Evolutionary conservation across 345 rosid genomes (phyloP).

Genomic region (Dimocarpus longan): DNA sequence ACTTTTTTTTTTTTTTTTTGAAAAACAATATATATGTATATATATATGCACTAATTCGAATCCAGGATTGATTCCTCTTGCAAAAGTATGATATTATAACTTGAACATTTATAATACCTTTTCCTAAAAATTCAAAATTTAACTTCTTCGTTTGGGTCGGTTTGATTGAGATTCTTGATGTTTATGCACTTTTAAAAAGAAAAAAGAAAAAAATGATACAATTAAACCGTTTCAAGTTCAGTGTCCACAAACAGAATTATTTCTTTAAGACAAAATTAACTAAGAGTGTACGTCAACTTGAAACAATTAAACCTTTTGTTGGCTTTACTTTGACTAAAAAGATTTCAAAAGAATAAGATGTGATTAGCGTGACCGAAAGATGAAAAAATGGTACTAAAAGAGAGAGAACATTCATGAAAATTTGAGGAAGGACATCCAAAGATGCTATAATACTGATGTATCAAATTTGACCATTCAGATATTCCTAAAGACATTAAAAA

Average conservation of each 20-base stretch:
- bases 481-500: background rate
- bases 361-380: background rate
- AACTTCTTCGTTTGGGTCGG: background rate
- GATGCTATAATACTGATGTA: background rate
- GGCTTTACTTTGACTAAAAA: background rate
- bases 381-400: background rate
- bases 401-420: background rate
- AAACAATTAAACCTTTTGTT: background rate
- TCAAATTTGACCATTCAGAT: background rate
- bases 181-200: too few relatives aligned
- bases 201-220: too few relatives aligned
- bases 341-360: background rate
- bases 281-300: background rate
- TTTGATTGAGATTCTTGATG: background rate
- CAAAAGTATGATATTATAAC: background rate
- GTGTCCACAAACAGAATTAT: background rate
- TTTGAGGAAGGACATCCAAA: background rate
- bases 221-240: background rate
- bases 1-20: background rate
- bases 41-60: background rate
- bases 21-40: too few relatives aligned
- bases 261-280: background rate
- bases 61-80: too few relatives aligned
- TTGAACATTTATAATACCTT: too few relatives aligned
- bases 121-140: background rate